Evolutionary conservation across 2,329 filamentous ascomycete genomes (phyloP).

Genomic region (Fusarium virguliforme): DNA sequence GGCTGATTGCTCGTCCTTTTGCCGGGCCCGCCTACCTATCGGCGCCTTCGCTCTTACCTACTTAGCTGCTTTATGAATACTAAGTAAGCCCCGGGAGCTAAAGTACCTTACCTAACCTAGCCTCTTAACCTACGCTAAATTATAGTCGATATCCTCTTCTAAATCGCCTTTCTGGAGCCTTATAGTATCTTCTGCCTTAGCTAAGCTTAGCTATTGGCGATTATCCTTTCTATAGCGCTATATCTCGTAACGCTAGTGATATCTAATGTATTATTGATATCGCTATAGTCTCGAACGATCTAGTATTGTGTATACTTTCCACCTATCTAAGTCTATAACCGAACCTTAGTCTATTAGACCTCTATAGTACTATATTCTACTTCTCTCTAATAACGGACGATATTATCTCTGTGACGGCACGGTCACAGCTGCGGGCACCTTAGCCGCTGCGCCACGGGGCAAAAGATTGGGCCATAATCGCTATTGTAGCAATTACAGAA

Average conservation of each 20-base stretch:
- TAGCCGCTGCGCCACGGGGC: too few relatives aligned
- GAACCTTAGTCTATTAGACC: constrained; percentile 11
- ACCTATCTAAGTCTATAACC: constrained; percentile 11
- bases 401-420: too few relatives aligned
- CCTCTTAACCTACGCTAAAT: constrained; percentile 16
- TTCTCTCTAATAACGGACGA: constrained; percentile 9
- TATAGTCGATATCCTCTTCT: constrained; percentile 16
- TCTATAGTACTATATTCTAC: constrained; percentile 1
- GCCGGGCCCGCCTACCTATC: not conserved
- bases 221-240: constrained; percentile 13
- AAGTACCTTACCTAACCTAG: constrained; percentile 18
- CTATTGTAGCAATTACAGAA: too few relatives aligned
- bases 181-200: constrained; percentile 1
- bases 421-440: too few relatives aligned
- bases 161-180: constrained; percentile 12
- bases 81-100: constrained; percentile 12
- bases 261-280: constrained; percentile 5
- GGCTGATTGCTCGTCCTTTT: constrained; percentile 7
- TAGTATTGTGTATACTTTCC: constrained; percentile 11
- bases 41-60: constrained; percentile 11
- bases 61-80: constrained; percentile 13
- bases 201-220: not conserved
- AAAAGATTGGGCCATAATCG: too few relatives aligned
- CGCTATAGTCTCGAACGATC: constrained; percentile 13
- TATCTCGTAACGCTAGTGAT: not conserved